These are phyloP conservation scores for Mycena vulgaris DNA, from an alignment of 768 basidiomycete genomes.

Conservation along the genomic window DNA sequence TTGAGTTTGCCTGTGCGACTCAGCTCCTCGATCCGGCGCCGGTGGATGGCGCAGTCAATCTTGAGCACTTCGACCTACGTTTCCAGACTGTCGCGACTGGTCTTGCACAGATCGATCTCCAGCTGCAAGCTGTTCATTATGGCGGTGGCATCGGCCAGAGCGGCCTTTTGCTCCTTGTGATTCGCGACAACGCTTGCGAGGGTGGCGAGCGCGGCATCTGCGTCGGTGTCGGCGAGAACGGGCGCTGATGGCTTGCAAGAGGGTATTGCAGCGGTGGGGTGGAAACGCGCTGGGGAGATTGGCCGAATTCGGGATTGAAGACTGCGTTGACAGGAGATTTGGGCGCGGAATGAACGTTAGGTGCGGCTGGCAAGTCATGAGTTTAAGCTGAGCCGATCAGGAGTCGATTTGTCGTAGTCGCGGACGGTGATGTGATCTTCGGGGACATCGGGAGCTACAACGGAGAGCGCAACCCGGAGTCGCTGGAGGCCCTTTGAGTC, in stretches of 20 bases:
- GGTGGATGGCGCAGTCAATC: background rate
- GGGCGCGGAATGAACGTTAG: too few species aligned
- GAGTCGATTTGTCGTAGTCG: conserved; percentile 1
- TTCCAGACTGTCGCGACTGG: background rate
- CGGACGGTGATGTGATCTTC: background rate
- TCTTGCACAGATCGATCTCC: background rate
- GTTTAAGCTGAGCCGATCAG: too few species aligned
- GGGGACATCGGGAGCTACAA: background rate
- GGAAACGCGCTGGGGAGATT: too few species aligned
- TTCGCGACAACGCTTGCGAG: background rate
- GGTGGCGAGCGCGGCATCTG: background rate
- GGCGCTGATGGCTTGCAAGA: background rate
- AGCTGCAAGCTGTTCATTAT: background rate
- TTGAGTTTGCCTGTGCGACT: background rate
- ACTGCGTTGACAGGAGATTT: background rate
- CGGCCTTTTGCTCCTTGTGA: background rate
- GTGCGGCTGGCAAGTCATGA: too few species aligned
- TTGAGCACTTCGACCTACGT: background rate
- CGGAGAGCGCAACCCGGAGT: background rate
- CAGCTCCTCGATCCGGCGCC: background rate
- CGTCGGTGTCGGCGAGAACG: background rate
- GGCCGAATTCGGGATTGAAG: too few species aligned
- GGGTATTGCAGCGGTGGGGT: background rate
- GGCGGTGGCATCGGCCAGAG: background rate
- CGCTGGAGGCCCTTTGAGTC: background rate